A percentile compares a stretch with the other conserved stretches of the same genome.
Conservation (phyloP, 176 grass and related monocot genomes). For the Zoysia japonica region DNA sequence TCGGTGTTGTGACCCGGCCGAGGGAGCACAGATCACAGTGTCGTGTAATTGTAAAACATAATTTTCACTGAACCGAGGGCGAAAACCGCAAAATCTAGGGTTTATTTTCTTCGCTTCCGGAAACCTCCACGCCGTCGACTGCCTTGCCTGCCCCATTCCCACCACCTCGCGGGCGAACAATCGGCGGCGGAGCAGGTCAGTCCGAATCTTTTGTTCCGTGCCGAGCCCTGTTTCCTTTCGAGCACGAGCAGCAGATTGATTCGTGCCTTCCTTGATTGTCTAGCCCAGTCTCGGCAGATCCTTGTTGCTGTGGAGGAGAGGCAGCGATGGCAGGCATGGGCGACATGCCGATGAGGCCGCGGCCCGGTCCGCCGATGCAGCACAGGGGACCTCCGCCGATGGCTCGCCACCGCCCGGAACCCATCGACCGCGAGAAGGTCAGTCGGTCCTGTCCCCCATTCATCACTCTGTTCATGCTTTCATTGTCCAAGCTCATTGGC, state of each 20-base stretch:
- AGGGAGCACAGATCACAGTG: too few relatives aligned
- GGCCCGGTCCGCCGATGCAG: slow-evolving; percentile 62
- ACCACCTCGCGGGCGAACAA: background rate
- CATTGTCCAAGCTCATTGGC: background rate
- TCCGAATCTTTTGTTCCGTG: background rate
- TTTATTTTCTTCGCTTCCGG: slow-evolving; percentile 3
- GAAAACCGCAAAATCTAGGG: slow-evolving; percentile 34
- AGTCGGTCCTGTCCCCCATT: background rate
- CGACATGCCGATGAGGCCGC: slow-evolving; percentile 64
- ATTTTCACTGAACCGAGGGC: background rate
- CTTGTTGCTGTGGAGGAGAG: background rate
- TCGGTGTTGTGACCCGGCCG: too few relatives aligned
- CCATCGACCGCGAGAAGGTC: slow-evolving; percentile 94
- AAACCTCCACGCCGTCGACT: background rate
- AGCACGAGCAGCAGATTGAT: background rate
- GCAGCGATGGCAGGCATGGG: slow-evolving; percentile 47
- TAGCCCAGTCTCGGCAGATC: slow-evolving; percentile 24
- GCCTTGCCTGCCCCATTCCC: background rate
- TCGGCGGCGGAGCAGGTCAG: slow-evolving; percentile 33
- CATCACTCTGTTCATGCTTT: background rate
- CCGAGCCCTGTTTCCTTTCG: background rate
- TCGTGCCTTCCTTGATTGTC: background rate
- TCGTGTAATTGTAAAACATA: too few relatives aligned
- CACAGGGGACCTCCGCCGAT: slow-evolving; percentile 69
- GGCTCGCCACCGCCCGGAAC: slow-evolving; percentile 64